Conservation (phyloP, 148 eudicot species). For the Rhododendron vialii region DNA sequence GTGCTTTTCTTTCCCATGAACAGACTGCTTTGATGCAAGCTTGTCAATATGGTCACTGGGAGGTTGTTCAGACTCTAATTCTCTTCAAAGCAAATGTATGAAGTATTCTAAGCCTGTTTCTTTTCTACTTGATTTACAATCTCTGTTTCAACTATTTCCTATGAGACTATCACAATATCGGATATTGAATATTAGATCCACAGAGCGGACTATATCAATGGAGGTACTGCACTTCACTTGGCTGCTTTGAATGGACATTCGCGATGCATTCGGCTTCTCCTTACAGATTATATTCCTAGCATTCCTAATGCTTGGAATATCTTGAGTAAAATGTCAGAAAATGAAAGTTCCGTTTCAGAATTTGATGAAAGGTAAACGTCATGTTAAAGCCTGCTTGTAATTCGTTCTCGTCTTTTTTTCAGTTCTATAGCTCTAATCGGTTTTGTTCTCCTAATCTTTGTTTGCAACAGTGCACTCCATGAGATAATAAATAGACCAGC, state of each 20-base stretch:
- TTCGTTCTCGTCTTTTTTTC: background rate
- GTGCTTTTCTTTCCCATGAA: constrained; percentile 9
- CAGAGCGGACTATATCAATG: constrained; percentile 81
- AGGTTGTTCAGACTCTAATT: constrained; percentile 81
- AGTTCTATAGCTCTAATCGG: background rate
- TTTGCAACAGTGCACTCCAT: constrained; percentile 45
- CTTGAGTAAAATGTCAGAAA: constrained; percentile 42
- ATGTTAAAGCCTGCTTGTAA: background rate
- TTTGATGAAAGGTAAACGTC: constrained; percentile 54
- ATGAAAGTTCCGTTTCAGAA: constrained; percentile 37
- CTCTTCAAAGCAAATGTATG: constrained; percentile 86
- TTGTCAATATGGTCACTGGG: constrained; percentile 97
- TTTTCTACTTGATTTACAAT: constrained; percentile 7
- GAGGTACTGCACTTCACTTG: constrained; percentile 96
- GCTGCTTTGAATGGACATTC: constrained; percentile 93
- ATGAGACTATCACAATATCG: constrained; percentile 3
- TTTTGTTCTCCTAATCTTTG: constrained; percentile 5
- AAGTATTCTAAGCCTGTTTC: background rate
- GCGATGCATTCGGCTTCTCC: constrained; percentile 79
- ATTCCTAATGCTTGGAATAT: constrained; percentile 49
- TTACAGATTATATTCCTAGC: constrained; percentile 88
- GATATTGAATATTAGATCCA: constrained; percentile 54
- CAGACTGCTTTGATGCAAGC: constrained; percentile 99
- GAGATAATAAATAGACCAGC: constrained; percentile 74
- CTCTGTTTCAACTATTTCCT: background rate